Conservation (phyloP, 2,329 filamentous ascomycete species). For the Fonsecaea multimorphosa region DNA sequence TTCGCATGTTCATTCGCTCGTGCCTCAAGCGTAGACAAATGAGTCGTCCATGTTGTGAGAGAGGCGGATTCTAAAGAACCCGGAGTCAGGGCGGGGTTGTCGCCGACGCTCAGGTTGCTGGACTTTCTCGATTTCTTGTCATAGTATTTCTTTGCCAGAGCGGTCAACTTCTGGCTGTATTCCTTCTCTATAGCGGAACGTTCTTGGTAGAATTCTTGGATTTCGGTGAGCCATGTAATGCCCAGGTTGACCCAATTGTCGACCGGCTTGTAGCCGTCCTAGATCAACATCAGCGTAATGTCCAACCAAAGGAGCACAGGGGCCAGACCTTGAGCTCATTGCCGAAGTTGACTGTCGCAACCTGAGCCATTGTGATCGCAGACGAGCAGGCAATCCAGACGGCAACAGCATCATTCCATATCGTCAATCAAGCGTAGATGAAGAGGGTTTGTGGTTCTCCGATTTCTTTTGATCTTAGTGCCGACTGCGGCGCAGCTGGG, state of each 20-base stretch:
- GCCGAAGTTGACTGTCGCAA: constrained; percentile 66
- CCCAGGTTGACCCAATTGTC: constrained; percentile 87
- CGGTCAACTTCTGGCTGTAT: constrained; percentile 85
- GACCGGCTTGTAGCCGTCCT: constrained; percentile 97
- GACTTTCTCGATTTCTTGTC: constrained; percentile 95
- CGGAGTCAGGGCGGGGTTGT: constrained; percentile 89
- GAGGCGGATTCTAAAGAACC: constrained; percentile 96
- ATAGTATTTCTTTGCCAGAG: constrained; percentile 92
- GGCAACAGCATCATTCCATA: constrained; percentile 28
- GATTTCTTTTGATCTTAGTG: constrained; percentile 23
- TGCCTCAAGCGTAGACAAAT: constrained; percentile 86
- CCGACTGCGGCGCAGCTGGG: constrained; percentile 11
- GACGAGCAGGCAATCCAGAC: constrained; percentile 2
- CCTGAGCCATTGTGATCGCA: constrained; percentile 37
- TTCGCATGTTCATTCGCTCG: constrained; percentile 88
- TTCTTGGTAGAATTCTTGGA: constrained; percentile 97
- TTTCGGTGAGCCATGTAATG: constrained; percentile 93
- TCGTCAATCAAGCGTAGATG: not conserved
- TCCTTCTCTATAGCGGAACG: constrained; percentile 94
- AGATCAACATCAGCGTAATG: constrained; percentile 35
- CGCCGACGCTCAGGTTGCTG: constrained; percentile 86
- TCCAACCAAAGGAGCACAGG: constrained; percentile 34
- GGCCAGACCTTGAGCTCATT: constrained; percentile 83
- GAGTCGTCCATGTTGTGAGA: constrained; percentile 94
- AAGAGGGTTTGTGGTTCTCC: constrained; percentile 9